Evolutionary conservation across 345 rosid species (phyloP).

Genomic region (Eucalyptus sp.): DNA sequence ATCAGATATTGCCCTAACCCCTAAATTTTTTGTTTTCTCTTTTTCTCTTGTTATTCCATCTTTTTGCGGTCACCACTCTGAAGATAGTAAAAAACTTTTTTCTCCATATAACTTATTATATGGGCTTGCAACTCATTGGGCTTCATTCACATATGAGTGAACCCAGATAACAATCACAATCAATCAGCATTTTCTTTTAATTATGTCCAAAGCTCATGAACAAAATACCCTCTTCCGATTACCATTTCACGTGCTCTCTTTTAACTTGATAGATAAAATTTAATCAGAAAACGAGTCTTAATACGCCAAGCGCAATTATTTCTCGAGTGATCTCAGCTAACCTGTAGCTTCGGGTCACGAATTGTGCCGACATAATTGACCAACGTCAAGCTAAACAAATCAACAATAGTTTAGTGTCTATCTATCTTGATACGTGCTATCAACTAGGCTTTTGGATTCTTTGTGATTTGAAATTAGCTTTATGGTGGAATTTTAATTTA

Average conservation of each 20-base stretch:
- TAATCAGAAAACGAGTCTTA: neutral
- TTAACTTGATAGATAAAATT: neutral
- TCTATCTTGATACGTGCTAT: neutral
- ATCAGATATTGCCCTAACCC: too few relatives aligned
- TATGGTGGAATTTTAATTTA: neutral
- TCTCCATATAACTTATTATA: too few relatives aligned
- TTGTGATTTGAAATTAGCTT: neutral
- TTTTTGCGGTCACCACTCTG: too few relatives aligned
- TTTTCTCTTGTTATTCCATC: too few relatives aligned
- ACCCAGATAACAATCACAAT: neutral
- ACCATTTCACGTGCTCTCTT: neutral
- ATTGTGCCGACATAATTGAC: neutral
- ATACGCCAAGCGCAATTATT: neutral
- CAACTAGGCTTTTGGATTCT: neutral
- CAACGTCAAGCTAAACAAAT: neutral
- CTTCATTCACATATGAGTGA: too few relatives aligned
- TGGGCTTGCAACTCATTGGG: too few relatives aligned
- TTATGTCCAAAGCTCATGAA: neutral
- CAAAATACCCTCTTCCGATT: neutral
- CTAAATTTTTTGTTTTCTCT: too few relatives aligned
- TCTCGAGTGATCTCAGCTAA: neutral
- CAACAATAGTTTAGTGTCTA: neutral
- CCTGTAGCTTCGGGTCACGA: neutral
- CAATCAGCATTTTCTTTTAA: neutral
- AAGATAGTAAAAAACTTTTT: too few relatives aligned